Evolutionary conservation across 805 yeast genomes (phyloP).

Genomic region (Nakazawaea ishiwadae): DNA sequence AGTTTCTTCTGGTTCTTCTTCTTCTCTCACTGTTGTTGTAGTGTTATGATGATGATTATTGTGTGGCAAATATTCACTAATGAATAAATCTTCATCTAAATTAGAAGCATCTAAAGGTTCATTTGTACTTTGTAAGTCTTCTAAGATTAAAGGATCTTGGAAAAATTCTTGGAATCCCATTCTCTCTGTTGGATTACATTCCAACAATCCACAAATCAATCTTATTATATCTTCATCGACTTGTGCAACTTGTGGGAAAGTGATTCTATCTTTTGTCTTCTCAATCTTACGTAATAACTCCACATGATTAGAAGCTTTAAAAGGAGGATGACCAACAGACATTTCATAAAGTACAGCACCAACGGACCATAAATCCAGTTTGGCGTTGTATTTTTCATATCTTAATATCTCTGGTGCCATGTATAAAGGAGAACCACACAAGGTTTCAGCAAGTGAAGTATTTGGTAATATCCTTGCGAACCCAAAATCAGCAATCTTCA

Average conservation of each 20-base stretch:
- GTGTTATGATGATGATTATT: constrained; percentile 2
- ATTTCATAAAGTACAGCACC: constrained; percentile 96
- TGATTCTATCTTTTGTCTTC: constrained; percentile 69
- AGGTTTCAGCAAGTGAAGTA: constrained; percentile 91
- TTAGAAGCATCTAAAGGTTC: constrained; percentile 62
- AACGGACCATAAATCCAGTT: constrained; percentile 97
- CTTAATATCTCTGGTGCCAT: constrained; percentile 98
- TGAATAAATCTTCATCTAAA: constrained; percentile 75
- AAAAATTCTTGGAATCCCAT: constrained; percentile 88
- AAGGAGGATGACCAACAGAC: constrained; percentile 96
- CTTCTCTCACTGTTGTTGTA: constrained; percentile 2
- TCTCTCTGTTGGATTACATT: constrained; percentile 81
- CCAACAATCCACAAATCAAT: constrained; percentile 71
- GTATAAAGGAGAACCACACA: constrained; percentile 95
- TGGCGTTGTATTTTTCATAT: constrained; percentile 93
- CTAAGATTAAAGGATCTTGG: constrained; percentile 58
- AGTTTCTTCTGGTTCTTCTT: not conserved
- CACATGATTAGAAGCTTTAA: constrained; percentile 88
- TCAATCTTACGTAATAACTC: constrained; percentile 86
- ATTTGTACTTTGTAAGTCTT: constrained; percentile 46
- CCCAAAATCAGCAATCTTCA: constrained; percentile 96
- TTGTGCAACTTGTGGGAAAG: constrained; percentile 66
- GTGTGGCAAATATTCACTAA: constrained; percentile 63
- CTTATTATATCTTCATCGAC: constrained; percentile 61
- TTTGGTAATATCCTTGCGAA: constrained; percentile 93